Evolutionary conservation across 768 basidiomycete species (phyloP).

Genomic region (Saitozyma sp.): DNA sequence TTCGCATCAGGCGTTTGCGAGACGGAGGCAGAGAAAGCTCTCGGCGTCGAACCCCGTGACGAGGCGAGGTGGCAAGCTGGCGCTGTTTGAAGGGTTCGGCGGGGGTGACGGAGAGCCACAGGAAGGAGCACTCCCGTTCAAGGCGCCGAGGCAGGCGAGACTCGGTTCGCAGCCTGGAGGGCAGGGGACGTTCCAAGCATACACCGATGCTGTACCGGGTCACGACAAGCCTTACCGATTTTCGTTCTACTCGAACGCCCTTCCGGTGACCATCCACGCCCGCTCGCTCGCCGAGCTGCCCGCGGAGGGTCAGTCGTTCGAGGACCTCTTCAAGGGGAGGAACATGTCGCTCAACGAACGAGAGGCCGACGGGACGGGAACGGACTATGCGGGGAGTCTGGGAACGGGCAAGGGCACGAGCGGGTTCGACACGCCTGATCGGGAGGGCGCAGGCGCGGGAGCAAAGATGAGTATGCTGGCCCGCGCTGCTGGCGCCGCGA

Average conservation of each 20-base stretch:
- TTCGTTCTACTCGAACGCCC: constrained; percentile 93
- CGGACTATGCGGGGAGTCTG: not conserved
- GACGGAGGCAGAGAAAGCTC: constrained; percentile 76
- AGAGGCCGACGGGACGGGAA: too few relatives aligned
- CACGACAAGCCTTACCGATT: constrained; percentile 94
- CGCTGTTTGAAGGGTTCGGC: constrained; percentile 72
- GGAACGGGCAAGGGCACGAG: not conserved
- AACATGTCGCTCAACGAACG: constrained; percentile 7
- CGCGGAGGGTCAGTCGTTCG: constrained; percentile 87
- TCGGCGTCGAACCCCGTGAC: constrained; percentile 69
- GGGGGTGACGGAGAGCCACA: constrained; percentile 7
- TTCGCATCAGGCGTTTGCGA: constrained; percentile 31
- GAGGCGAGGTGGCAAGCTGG: constrained; percentile 71
- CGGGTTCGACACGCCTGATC: not conserved
- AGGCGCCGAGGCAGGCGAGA: constrained; percentile 40
- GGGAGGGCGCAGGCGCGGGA: not conserved
- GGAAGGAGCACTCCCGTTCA: constrained; percentile 19
- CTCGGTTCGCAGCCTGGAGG: constrained; percentile 14
- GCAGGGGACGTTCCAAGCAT: constrained; percentile 32
- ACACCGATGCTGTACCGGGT: constrained; percentile 48
- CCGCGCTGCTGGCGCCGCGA: constrained; percentile 26
- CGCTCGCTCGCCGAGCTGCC: constrained; percentile 89
- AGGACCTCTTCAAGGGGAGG: constrained; percentile 71
- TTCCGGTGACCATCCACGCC: constrained; percentile 92
- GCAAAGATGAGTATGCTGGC: constrained; percentile 38